These are phyloP conservation scores for Fusarium albosuccineum DNA, from an alignment of 2,329 filamentous ascomycete species.

Conservation along the genomic window DNA sequence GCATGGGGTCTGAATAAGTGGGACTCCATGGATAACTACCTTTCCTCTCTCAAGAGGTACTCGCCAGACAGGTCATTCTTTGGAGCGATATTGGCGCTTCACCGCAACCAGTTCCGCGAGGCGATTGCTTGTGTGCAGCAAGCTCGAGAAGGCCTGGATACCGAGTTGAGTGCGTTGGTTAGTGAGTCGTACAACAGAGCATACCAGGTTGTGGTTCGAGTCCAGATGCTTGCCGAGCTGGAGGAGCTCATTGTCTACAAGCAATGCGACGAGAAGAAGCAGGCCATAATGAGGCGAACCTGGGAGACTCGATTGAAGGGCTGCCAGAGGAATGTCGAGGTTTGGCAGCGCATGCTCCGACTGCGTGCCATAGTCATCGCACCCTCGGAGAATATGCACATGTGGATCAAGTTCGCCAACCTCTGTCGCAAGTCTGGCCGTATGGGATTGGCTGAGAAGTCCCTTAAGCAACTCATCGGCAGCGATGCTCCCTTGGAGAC, in stretches of 20 bases:
- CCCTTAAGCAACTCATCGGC: constrained; percentile 89
- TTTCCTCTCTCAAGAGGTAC: constrained; percentile 92
- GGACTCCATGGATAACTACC: constrained; percentile 98
- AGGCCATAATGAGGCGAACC: constrained; percentile 89
- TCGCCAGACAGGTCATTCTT: constrained; percentile 98
- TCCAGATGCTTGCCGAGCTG: constrained; percentile 98
- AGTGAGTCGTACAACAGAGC: constrained; percentile 98
- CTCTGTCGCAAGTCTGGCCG: constrained; percentile 96
- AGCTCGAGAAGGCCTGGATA: constrained; percentile 92
- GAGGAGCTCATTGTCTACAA: constrained; percentile 99
- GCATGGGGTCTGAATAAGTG: constrained; percentile 98
- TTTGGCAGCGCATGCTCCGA: constrained; percentile 98
- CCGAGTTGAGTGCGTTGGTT: constrained; percentile 94
- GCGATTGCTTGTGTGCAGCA: constrained; percentile 91
- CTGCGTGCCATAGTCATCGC: constrained; percentile 92
- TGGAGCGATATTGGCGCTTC: constrained; percentile 92
- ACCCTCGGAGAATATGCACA: constrained; percentile 93
- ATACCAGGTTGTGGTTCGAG: constrained; percentile 96
- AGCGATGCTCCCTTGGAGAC: constrained; percentile 73
- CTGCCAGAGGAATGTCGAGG: constrained; percentile 96
- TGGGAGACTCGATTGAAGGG: constrained; percentile 97
- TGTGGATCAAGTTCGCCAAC: constrained; percentile 99
- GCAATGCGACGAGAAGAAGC: constrained; percentile 89
- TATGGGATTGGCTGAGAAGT: constrained; percentile 95
- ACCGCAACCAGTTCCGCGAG: constrained; percentile 95